Evolutionary conservation across 192 early-diverging fungal genomes (phyloP).

Genomic region (Obelidium mucronatum): DNA sequence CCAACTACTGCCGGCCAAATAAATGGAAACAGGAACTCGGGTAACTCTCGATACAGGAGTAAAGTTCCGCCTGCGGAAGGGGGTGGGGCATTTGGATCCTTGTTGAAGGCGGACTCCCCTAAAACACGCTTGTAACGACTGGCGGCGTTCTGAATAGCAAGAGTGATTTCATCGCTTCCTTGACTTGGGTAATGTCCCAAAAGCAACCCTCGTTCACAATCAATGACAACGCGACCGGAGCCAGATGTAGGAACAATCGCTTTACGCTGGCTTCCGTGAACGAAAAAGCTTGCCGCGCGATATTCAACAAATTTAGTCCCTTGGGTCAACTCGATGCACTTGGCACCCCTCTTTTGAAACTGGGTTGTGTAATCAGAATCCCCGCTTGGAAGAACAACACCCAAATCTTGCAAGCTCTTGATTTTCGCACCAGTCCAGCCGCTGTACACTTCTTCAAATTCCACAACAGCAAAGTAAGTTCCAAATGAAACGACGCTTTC

Average conservation of each 20-base stretch:
- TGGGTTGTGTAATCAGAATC: background rate
- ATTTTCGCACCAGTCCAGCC: constrained; percentile 41
- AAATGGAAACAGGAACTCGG: constrained; percentile 34
- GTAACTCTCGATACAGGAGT: constrained; percentile 34
- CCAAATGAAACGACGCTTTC: constrained; percentile 51
- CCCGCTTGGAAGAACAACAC: constrained; percentile 1
- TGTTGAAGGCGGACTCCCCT: background rate
- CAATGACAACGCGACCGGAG: constrained; percentile 52
- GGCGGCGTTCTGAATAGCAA: constrained; percentile 46
- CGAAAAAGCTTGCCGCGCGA: background rate
- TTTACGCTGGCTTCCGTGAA: background rate
- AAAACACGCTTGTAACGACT: constrained; percentile 43
- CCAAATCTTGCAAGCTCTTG: constrained; percentile 13
- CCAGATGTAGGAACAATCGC: background rate
- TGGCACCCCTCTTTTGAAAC: constrained; percentile 42
- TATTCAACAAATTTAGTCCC: constrained; percentile 17
- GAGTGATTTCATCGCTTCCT: constrained; percentile 53
- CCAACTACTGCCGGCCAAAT: constrained; percentile 63
- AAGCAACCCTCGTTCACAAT: constrained; percentile 41
- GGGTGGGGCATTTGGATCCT: constrained; percentile 28
- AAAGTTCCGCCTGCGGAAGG: constrained; percentile 32
- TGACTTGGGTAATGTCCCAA: constrained; percentile 56
- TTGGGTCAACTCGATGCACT: constrained; percentile 35
- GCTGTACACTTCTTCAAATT: constrained; percentile 50
- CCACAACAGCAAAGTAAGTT: constrained; percentile 41